Evolutionary conservation across 1,284 basidiomycete species (phyloP).

Genomic region (Moniliella sp.): DNA sequence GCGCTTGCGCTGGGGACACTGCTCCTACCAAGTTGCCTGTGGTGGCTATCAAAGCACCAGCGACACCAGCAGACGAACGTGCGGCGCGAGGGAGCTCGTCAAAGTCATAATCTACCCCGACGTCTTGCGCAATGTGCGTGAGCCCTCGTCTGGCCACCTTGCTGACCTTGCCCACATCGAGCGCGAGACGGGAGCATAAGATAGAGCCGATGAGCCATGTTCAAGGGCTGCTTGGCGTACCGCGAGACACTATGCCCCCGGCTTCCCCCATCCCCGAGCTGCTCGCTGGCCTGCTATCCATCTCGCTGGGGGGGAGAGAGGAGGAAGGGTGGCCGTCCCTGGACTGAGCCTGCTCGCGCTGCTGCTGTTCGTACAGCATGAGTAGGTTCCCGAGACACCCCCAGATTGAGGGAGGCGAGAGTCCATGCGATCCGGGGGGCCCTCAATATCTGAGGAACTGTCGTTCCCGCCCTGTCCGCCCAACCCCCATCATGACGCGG

Average conservation of each 20-base stretch:
- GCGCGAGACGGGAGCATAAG: too few species aligned
- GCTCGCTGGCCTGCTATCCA: too few species aligned
- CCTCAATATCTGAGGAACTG: conserved; percentile 21
- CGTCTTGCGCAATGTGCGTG: too few species aligned
- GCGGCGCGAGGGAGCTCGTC: conserved; percentile 40
- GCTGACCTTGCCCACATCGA: too few species aligned
- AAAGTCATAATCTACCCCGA: conserved; percentile 18
- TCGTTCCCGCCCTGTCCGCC: conserved; percentile 18
- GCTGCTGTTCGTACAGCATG: conserved; percentile 28
- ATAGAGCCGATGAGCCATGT: too few species aligned
- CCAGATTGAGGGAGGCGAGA: conserved; percentile 16
- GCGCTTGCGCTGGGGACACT: conserved; percentile 25
- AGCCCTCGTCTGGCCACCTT: too few species aligned
- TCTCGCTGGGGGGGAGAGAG: too few species aligned
- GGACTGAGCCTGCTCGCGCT: conserved; percentile 2
- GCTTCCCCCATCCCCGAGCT: too few species aligned
- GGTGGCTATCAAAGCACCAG: conserved; percentile 51
- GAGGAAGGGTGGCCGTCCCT: neutral
- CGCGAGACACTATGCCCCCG: conserved; percentile 22
- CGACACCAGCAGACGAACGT: conserved; percentile 45
- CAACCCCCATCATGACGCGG: conserved; percentile 7
- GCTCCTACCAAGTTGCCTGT: conserved; percentile 42
- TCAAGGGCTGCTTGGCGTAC: too few species aligned
- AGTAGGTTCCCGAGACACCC: conserved; percentile 30
- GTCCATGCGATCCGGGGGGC: conserved; percentile 18